Percentiles rank a stretch among this genome's conserved stretches.
Evolutionary conservation across 148 eudicot species (phyloP).

Genomic region (Rhododendron molle): DNA sequence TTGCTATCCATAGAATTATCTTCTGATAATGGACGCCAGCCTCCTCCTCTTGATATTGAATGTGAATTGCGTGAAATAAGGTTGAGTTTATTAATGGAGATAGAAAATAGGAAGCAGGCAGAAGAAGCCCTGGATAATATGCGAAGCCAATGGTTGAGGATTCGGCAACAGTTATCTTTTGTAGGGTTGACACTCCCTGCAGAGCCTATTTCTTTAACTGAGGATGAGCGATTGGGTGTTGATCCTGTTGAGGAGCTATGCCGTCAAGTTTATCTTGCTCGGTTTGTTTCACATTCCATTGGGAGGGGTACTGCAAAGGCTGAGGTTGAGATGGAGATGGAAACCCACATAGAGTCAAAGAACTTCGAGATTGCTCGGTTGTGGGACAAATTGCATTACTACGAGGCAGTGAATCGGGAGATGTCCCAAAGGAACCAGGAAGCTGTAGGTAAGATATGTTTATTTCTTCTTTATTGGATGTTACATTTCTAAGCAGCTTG

Average conservation of each 20-base stretch:
- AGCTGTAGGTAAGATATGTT: slow-evolving; percentile 63
- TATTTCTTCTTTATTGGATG: neutral
- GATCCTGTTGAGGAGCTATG: slow-evolving; percentile 59
- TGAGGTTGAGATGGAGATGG: slow-evolving; percentile 80
- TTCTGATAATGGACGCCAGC: slow-evolving; percentile 62
- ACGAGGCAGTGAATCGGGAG: slow-evolving; percentile 87
- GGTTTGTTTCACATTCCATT: slow-evolving; percentile 67
- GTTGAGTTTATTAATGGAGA: slow-evolving; percentile 72
- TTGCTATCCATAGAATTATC: slow-evolving; percentile 56
- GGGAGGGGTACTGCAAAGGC: slow-evolving; percentile 81
- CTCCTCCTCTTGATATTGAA: slow-evolving; percentile 45
- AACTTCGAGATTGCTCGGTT: slow-evolving; percentile 88
- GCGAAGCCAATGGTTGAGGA: slow-evolving; percentile 58
- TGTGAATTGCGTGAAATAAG: slow-evolving; percentile 76
- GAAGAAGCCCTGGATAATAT: slow-evolving; percentile 60
- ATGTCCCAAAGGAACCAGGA: slow-evolving; percentile 99
- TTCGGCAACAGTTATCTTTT: slow-evolving; percentile 51
- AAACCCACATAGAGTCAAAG: slow-evolving; percentile 70
- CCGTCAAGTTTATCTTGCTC: slow-evolving; percentile 58
- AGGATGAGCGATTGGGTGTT: slow-evolving; percentile 31
- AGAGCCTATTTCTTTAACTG: slow-evolving; percentile 33
- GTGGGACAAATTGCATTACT: slow-evolving; percentile 76
- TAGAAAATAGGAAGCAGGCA: slow-evolving; percentile 84
- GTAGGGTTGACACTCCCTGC: slow-evolving; percentile 71
- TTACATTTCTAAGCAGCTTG: neutral